phyloP scores from a whole-genome alignment of 345 rosid genomes.

The Odontarrhena argentea region DNA sequence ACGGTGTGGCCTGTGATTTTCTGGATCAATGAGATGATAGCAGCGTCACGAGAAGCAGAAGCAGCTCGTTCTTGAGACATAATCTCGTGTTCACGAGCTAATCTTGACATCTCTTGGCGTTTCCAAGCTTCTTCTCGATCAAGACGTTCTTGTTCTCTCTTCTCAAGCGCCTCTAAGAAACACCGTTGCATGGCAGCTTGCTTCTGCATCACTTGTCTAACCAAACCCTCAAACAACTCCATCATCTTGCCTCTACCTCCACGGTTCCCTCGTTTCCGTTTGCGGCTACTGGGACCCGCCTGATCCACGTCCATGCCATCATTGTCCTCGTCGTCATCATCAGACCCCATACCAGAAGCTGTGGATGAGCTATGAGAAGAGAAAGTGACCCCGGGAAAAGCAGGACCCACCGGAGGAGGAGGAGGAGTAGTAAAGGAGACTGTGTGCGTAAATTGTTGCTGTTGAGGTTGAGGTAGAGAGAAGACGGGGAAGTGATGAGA shows the following conservation, averaged over 20 bases:
- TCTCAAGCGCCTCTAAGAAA: constrained; percentile 79
- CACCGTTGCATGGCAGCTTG: constrained; percentile 76
- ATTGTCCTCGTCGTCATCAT: constrained; percentile 42
- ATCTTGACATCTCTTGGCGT: constrained; percentile 68
- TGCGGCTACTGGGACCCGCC: constrained; percentile 56
- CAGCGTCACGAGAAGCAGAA: constrained; percentile 66
- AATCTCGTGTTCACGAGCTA: constrained; percentile 69
- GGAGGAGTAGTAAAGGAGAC: constrained; percentile 35
- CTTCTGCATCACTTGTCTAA: constrained; percentile 77
- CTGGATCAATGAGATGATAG: constrained; percentile 68
- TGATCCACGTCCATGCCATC: constrained; percentile 48
- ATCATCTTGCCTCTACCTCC: constrained; percentile 56
- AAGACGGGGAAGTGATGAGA: constrained; percentile 31
- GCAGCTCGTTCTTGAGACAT: constrained; percentile 70
- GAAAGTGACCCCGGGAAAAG: constrained; percentile 51
- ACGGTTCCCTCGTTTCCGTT: constrained; percentile 58
- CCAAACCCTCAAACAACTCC: constrained; percentile 66
- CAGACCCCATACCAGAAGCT: constrained; percentile 59
- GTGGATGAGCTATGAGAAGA: constrained; percentile 69
- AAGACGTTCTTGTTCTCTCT: constrained; percentile 78
- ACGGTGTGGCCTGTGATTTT: constrained; percentile 76
- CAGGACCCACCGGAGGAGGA: background rate
- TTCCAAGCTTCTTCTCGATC: constrained; percentile 81
- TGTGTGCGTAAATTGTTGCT: constrained; percentile 23
- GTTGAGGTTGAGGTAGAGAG: constrained; percentile 36